A percentile compares a stretch with the other conserved stretches of the same genome.
Evolutionary conservation across 2,329 filamentous ascomycete genomes (phyloP).

Genomic region (Verruconis gallopava): DNA sequence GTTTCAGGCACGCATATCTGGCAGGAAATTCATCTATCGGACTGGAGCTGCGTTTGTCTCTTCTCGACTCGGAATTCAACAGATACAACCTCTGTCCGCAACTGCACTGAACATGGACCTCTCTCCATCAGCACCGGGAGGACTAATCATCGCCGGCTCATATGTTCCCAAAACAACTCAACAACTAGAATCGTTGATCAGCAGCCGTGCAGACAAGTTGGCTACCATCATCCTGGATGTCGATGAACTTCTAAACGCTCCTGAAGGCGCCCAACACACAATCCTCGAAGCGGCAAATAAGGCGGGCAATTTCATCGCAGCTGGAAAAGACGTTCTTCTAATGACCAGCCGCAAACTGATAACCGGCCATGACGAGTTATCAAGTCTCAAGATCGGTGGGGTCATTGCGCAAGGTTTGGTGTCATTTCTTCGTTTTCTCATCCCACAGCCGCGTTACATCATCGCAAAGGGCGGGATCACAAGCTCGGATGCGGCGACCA

Average conservation of each 20-base stretch:
- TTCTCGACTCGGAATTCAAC: constrained; percentile 39
- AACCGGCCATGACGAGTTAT: constrained; percentile 34
- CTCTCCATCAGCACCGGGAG: constrained; percentile 27
- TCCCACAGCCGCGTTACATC: constrained; percentile 40
- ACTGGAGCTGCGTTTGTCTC: constrained; percentile 36
- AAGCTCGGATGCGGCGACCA: constrained; percentile 44
- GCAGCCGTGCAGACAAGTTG: constrained; percentile 28
- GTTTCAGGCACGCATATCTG: constrained; percentile 26
- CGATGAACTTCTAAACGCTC: constrained; percentile 31
- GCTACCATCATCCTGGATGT: constrained; percentile 38
- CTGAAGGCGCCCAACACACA: constrained; percentile 23
- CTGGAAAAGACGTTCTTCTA: constrained; percentile 41
- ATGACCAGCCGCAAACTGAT: constrained; percentile 47
- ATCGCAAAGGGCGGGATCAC: constrained; percentile 50
- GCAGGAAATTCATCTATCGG: constrained; percentile 33
- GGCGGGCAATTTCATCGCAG: constrained; percentile 20
- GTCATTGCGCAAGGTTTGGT: constrained; percentile 40
- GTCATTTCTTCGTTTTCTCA: constrained; percentile 33
- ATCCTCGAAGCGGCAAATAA: constrained; percentile 16
- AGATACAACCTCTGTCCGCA: constrained; percentile 38
- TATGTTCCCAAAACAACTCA: constrained; percentile 48
- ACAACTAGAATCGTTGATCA: constrained; percentile 34
- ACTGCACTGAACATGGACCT: constrained; percentile 28
- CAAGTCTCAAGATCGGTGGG: constrained; percentile 42
- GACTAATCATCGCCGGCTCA: constrained; percentile 42